Conservation (phyloP, 345 rosid species). For the Combretum micranthum region DNA sequence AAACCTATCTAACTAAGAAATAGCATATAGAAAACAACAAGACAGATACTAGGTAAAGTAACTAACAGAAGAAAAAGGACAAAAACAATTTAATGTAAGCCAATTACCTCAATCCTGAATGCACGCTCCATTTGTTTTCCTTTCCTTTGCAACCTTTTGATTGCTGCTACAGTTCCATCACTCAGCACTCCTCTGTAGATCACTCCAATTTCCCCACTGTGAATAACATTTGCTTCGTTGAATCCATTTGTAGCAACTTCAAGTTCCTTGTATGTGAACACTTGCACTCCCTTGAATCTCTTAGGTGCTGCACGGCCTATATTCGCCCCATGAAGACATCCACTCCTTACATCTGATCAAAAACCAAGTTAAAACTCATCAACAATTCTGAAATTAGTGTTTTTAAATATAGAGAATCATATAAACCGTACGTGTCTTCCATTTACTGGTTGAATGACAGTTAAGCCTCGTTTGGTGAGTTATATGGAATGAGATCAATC, state of each 20-base stretch:
- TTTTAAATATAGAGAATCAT: too few relatives aligned
- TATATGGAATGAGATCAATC: too few relatives aligned
- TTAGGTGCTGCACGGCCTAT: conserved; percentile 16
- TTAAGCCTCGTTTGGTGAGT: too few relatives aligned
- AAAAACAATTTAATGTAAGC: conserved; percentile 24
- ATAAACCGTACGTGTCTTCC: too few relatives aligned
- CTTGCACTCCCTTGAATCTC: conserved; percentile 47
- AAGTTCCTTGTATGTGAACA: conserved; percentile 77
- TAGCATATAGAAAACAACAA: neutral
- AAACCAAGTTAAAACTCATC: neutral
- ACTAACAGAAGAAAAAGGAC: neutral
- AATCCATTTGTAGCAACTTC: conserved; percentile 59
- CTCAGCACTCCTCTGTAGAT: conserved; percentile 63
- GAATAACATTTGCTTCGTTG: conserved; percentile 50
- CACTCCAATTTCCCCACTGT: conserved; percentile 54
- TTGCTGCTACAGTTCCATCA: conserved; percentile 77
- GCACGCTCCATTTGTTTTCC: conserved; percentile 76
- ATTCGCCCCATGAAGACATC: conserved; percentile 41
- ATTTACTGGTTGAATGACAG: too few relatives aligned
- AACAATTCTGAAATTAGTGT: neutral
- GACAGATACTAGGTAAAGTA: neutral
- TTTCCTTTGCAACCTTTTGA: conserved; percentile 55
- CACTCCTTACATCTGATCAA: conserved; percentile 47
- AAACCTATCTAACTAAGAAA: too few relatives aligned
- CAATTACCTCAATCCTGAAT: conserved; percentile 72